Base-by-base conservation (phyloP, 2,329 filamentous ascomycete genomes). In the Ophiognomonia clavigignenti-juglandacearum region DNA sequence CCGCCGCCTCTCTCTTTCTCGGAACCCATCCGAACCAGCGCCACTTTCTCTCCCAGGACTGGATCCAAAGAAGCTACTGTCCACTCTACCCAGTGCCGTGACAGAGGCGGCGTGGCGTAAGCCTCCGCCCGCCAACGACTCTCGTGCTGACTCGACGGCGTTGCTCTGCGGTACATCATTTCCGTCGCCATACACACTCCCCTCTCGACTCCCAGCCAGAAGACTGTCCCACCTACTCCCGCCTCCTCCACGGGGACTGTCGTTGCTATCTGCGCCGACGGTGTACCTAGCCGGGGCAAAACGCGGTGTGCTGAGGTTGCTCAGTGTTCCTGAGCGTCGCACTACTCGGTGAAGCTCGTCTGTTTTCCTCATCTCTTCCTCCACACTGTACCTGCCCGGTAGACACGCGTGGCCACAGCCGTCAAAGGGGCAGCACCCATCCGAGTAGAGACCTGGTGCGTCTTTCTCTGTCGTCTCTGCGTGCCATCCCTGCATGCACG, bases 401-500 rank as follows among this genome's bases (percentile, higher is more conserved):
- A 84, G 68, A 51, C 81, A 85, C 23, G 77, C 77, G 55, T 85
- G 81, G 3, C 80, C 75, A 57, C 81, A 85, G 0, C 81, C 80
- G 52, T 83, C 79, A n/a, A 82, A 63, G 2, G 81, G 80, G 53
- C 81, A 85, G 60, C 74, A 82, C 0, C 81, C 81, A 39, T 74
- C 77, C 26, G 73, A 70, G 8, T 66, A 63, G 4, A 52, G 46
- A 11, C 50, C 36, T 34, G 31, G n/a, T 3, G 35, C 9, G 16
- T 67, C 66, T 1, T 60, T 59, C 1, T 59, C 64, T 38, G 57
- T 51, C 10, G 58, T 51, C 35, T 44, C 44, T 0, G 68, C 68
- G 59, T 84, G 80, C 81, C 81, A 85, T 2, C 69, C 69, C 45
- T 75, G 70, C 1, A 85, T 67, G 48, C 81, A 85, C 0, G 73